Conservation (phyloP, 2,329 filamentous ascomycete species). For the Madurella fahalii region DNA sequence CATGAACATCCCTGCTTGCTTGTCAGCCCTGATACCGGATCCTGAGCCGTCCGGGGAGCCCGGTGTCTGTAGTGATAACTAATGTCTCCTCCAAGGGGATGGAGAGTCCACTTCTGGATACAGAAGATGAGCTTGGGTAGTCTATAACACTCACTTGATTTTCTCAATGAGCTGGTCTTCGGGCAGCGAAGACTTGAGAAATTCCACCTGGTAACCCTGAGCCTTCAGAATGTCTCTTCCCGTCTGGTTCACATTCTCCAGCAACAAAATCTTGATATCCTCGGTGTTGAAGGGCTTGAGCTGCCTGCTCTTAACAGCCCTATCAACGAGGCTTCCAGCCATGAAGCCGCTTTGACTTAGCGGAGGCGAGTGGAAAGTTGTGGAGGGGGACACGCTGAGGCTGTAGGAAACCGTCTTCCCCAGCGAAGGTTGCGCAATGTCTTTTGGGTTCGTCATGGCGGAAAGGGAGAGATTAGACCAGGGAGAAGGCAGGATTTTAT, state of each 20-base stretch:
- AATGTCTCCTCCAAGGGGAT: not conserved
- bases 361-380: conserved; percentile 70
- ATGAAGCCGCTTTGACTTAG: conserved; percentile 46
- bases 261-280: conserved; percentile 91
- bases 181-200: conserved; percentile 79
- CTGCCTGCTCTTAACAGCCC: conserved; percentile 57
- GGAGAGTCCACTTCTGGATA: conserved; percentile 16
- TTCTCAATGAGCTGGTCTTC: conserved; percentile 96
- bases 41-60: not conserved
- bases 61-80: not conserved
- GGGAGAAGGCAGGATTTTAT: not conserved
- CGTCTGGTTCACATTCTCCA: conserved; percentile 94
- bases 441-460: conserved; percentile 29
- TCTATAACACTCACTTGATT: conserved; percentile 63
- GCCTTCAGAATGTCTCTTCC: conserved; percentile 75
- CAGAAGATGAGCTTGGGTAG: conserved; percentile 20
- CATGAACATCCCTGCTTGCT: conserved; percentile 75
- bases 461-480: conserved; percentile 7
- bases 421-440: conserved; percentile 41
- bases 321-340: conserved; percentile 38
- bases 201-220: conserved; percentile 96
- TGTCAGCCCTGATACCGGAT: conserved; percentile 2
- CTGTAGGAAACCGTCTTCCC: conserved; percentile 48
- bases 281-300: conserved; percentile 94
- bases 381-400: conserved; percentile 66